phyloP scores from a whole-genome alignment of 257 asterid genomes.

The Fraxinus quadrangulata region DNA sequence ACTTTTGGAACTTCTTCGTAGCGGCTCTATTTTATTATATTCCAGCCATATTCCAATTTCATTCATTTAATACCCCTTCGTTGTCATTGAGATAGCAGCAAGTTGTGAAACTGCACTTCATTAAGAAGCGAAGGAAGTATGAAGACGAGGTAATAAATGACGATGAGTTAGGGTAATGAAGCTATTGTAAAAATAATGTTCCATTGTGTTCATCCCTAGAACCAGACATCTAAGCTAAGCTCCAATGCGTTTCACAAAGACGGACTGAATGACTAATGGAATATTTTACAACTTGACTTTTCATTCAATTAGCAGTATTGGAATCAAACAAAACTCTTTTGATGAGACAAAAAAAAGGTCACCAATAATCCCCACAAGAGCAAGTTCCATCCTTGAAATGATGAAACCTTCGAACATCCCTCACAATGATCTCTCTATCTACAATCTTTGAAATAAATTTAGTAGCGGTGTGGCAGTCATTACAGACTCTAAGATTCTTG shows the following conservation, averaged over 20 bases:
- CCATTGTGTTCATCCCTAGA: too few relatives aligned
- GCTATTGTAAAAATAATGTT: too few relatives aligned
- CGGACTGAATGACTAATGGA: neutral
- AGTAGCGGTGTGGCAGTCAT: slow-evolving; percentile 82
- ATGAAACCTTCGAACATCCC: slow-evolving; percentile 88
- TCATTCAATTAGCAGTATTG: neutral
- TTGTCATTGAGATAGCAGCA: too few relatives aligned
- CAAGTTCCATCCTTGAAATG: slow-evolving; percentile 80
- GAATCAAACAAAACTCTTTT: neutral
- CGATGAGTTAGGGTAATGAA: too few relatives aligned
- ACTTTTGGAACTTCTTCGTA: neutral
- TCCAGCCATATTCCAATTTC: too few relatives aligned
- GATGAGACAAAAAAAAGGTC: slow-evolving; percentile 24
- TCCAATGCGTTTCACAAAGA: too few relatives aligned
- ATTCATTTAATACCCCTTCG: too few relatives aligned
- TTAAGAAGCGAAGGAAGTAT: too few relatives aligned
- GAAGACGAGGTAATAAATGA: too few relatives aligned
- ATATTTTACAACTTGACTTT: neutral
- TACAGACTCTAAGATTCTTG: slow-evolving; percentile 85
- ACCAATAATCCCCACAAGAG: slow-evolving; percentile 94
- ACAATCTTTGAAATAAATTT: slow-evolving; percentile 69
- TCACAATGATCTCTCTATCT: slow-evolving; percentile 72
- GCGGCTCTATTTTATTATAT: neutral
- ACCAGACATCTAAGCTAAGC: too few relatives aligned
- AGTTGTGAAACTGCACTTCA: too few relatives aligned